Percentiles rank a stretch among this genome's conserved stretches.
phyloP scores from a whole-genome alignment of 805 yeast genomes.

The Suhomyces pyralidae region DNA sequence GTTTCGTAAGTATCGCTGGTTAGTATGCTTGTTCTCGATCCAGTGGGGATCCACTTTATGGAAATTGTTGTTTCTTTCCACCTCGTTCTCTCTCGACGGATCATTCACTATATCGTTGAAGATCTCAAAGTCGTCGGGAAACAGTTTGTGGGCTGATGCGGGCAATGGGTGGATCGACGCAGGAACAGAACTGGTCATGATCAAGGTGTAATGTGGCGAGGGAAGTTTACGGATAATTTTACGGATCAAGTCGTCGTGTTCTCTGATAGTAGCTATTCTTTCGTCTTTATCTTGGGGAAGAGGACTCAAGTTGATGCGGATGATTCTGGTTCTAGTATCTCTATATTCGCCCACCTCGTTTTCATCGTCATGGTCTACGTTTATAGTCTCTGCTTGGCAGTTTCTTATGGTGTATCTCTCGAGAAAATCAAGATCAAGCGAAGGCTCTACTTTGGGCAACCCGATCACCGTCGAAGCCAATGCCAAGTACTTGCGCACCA shows the following conservation, averaged over 20 bases:
- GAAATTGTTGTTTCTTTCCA: constrained; percentile 51
- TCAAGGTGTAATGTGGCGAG: constrained; percentile 63
- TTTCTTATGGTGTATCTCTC: constrained; percentile 41
- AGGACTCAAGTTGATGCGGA: constrained; percentile 55
- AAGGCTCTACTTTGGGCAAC: constrained; percentile 48
- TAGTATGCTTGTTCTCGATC: constrained; percentile 25
- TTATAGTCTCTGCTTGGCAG: constrained; percentile 51
- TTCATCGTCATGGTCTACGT: constrained; percentile 37
- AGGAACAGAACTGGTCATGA: constrained; percentile 45
- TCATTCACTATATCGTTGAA: constrained; percentile 59
- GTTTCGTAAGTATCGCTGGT: constrained; percentile 27
- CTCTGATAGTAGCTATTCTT: constrained; percentile 27
- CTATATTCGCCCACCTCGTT: constrained; percentile 53
- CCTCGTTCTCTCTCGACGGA: constrained; percentile 47
- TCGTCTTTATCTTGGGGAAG: constrained; percentile 29
- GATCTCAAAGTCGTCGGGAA: constrained; percentile 38
- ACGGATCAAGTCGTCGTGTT: constrained; percentile 49
- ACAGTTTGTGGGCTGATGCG: constrained; percentile 23
- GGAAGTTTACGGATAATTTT: constrained; percentile 66
- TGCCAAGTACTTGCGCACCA: constrained; percentile 48
- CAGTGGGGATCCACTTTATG: constrained; percentile 27
- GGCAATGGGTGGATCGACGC: constrained; percentile 30
- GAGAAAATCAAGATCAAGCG: constrained; percentile 42
- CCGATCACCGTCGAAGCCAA: constrained; percentile 61
- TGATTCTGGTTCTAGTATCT: constrained; percentile 61